Base-by-base conservation (phyloP, 306 rosid species). In the Malus orientalis region DNA sequence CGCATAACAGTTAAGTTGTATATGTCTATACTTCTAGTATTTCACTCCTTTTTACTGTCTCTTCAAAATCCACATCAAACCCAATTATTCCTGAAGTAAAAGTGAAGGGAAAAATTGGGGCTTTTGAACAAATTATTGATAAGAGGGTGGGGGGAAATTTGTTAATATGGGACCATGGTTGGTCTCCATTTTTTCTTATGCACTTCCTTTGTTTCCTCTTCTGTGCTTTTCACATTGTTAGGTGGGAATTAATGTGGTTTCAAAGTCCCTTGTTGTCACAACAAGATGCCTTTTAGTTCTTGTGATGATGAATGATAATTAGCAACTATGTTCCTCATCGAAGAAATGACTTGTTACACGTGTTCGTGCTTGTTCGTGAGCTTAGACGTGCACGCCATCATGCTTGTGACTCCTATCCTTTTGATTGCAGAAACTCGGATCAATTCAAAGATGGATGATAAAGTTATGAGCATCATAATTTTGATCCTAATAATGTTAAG, bases 361-460 rank as follows among this genome's bases (percentile, higher is more conserved):
- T 44, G 60, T 61, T 45, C 57, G 42, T 10, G 61, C 9, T 36
- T 36, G 40, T 36, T 36, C 19, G 70, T 23, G 60, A 19, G 47
- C 47, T 62, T 61, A 74, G 78, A 29, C 70, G 70, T 62, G 78
- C 78, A 61, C 45, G 15, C 78, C 60, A 74, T 74, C 70, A 66
- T 36, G 70, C 27, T 66, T 45, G 19, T 66, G 49, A 66, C 20
- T 66, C 27, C 49, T 66, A 36, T 66, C 49, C 15, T 66, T 33
- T 66, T 66, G 70, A 36, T 66, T 19, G 27, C 47, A 19, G 16
- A 66, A 36, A 20, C 33, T 64, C 23, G 20, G 11, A 15, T 61
- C 36, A 30, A 25, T 73, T 59, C 68, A 27, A 62, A 74, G 44
- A 40, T 10, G 14, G 57, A 27, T 9, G 36, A 47, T 16, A 69